A percentile compares a stretch with the other conserved stretches of the same genome.
Evolutionary conservation across 768 basidiomycete genomes (phyloP).

Genomic region (Gelatoporia subvermispora): DNA sequence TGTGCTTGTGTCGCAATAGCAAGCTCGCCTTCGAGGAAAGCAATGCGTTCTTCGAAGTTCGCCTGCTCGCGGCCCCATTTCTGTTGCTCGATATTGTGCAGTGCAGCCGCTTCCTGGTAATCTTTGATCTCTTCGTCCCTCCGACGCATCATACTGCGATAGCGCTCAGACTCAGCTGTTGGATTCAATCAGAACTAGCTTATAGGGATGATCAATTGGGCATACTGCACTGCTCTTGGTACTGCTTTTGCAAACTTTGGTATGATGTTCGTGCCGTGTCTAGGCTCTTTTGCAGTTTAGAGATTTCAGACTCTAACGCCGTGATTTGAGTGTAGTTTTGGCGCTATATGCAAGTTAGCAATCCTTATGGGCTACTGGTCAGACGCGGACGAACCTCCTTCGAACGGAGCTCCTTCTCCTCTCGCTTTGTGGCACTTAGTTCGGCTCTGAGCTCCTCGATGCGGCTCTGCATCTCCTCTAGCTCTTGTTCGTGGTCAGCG

Average conservation of each 20-base stretch:
- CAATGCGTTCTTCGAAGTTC: slow-evolving; percentile 66
- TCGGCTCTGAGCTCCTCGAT: slow-evolving; percentile 79
- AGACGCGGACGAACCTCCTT: slow-evolving; percentile 61
- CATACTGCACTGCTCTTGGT: slow-evolving; percentile 82
- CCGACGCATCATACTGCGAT: slow-evolving; percentile 66
- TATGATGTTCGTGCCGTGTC: slow-evolving; percentile 73
- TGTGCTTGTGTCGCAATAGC: slow-evolving; percentile 65
- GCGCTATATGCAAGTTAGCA: slow-evolving; percentile 32
- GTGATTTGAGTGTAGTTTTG: slow-evolving; percentile 63
- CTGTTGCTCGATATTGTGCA: slow-evolving; percentile 60
- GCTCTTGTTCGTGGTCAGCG: slow-evolving; percentile 72
- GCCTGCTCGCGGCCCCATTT: slow-evolving; percentile 69
- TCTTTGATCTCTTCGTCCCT: slow-evolving; percentile 71
- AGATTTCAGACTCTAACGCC: slow-evolving; percentile 73
- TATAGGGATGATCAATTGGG: slow-evolving; percentile 15
- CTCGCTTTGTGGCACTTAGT: slow-evolving; percentile 73
- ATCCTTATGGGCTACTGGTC: slow-evolving; percentile 7
- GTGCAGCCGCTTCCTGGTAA: slow-evolving; percentile 51
- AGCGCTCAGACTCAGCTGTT: slow-evolving; percentile 71
- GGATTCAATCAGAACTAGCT: slow-evolving; percentile 1
- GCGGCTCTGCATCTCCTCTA: slow-evolving; percentile 72
- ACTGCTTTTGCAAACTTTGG: slow-evolving; percentile 77
- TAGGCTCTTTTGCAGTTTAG: slow-evolving; percentile 66
- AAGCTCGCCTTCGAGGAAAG: slow-evolving; percentile 69
- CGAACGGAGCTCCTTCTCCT: slow-evolving; percentile 86